Evolutionary conservation across 2,329 filamentous ascomycete genomes (phyloP), one percentile per base, ranked within the genome.

Genomic region (Epichloe sylvatica): DNA sequence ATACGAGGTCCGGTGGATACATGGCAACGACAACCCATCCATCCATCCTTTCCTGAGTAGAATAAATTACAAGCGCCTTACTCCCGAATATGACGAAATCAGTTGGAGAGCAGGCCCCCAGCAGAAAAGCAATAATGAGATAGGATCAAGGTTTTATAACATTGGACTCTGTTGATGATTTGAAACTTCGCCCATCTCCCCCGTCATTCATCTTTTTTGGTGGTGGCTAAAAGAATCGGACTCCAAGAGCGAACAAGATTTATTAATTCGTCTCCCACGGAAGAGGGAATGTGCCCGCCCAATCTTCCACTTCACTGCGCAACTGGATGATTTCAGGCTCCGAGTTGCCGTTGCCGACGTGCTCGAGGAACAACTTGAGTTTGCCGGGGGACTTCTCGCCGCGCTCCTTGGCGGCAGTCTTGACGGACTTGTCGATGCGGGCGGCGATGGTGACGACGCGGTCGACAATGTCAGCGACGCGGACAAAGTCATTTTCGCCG

Each of bases 401-500:
- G 58, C 75, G 78, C 53, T 81, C 78, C 64, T 82, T 76, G 11
- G 81, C 80, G n/a, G 77, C 76, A 58, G 84, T 81, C 58, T 78
- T 77, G 4, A 82, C 83, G 53, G 79, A 77, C 66, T 80, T 86
- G 67, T 90, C 83, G 43, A 94, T 71, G 52, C 84, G 78, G 57
- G 83, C 76, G 1, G 87, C 83, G 58, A 94, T 88, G 33, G 78
- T 80, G 44, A 94, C 87, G 8, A 85, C 84, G 45, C 86, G 81
- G 68, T 91, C 86, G 48, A 94, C 86, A 55, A 94, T 86, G 61
- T 88, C 84, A 13, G 86, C 88, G 13, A 94, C 86, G 15, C 86
- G 79, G 49, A 80, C 79, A 69, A 97, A 98, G 69, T 98, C 92
- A 49, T 84, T 81, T 60, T 90, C 83, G 57, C 77, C 78, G 66